Evolutionary conservation across 345 rosid species (phyloP), one percentile per base, ranked within the genome.

Genomic region (Eucalyptus tenuipes): DNA sequence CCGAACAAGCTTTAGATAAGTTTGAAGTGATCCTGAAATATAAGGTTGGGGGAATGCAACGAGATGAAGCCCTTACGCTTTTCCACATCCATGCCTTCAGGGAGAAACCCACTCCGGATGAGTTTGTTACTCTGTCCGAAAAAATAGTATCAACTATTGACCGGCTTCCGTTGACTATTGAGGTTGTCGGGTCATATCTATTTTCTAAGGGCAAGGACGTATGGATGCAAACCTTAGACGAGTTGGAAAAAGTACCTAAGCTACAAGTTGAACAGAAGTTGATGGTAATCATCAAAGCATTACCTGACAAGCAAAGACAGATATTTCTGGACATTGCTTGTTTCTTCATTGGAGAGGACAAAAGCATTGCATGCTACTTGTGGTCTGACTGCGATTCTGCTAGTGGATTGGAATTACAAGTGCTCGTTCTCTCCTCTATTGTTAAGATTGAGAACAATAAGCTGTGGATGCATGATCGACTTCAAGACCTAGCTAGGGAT

Each of bases 311-410:
- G 55, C 87, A 85, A 48, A 85, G 10, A 7, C 3, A 6, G 40
- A n/a, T 85, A 85, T 85, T 85, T 47, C 14, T 85, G 42, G 87
- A 85, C 53, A 85, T 85, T 85, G 59, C 59, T 47, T 85, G 59
- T 45, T 47, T 85, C 82, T 52, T 88, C 52, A 4, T 25, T 3
- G 86, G 86, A 17, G 89, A 88, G 45, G 42, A 80, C 13, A 5
- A 33, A 52, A 37, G 29, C 2, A n/a, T 18, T 49, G 71, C 55
- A 80, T 16, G 17, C 22, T 42, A 79, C 52, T 27, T 79, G 10
- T 88, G 89, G 89, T n/a, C 80, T 14, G 89, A 80, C 27, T 8
- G 1, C 9, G 11, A 13, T 15, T 79, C 55, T 1, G 2, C 49
- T 1, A 31, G 68, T 1, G 3, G 3, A 31, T 22, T 4, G 40